phyloP scores from a whole-genome alignment of 2,329 filamentous ascomycete species.

The Sarocladium strictum region DNA sequence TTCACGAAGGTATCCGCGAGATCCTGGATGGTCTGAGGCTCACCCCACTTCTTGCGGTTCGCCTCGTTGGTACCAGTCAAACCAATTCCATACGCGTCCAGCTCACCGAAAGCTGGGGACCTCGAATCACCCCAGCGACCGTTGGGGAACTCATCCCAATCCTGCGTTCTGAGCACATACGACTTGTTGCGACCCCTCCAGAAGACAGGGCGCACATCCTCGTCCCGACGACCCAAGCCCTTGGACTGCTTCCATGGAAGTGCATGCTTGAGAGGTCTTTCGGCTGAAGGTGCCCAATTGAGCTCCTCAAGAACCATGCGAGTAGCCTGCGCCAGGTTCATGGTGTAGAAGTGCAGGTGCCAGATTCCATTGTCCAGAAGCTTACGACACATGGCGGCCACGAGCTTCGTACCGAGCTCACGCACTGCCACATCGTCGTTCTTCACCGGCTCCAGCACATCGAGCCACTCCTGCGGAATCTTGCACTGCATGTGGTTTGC shows the following conservation, averaged over 20 bases:
- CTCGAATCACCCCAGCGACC: constrained; percentile 96
- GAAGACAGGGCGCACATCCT: constrained; percentile 97
- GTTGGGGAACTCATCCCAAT: constrained; percentile 99
- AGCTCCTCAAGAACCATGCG: constrained; percentile 92
- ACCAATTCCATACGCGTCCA: constrained; percentile 91
- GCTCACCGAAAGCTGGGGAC: constrained; percentile 90
- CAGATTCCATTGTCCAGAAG: constrained; percentile 76
- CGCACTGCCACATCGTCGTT: constrained; percentile 92
- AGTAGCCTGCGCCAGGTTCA: constrained; percentile 95
- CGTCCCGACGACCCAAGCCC: constrained; percentile 77
- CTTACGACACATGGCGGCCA: constrained; percentile 85
- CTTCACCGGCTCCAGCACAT: constrained; percentile 84
- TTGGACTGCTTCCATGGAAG: constrained; percentile 95
- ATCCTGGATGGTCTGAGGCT: constrained; percentile 73
- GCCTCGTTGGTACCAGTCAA: constrained; percentile 92
- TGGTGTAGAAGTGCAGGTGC: constrained; percentile 97
- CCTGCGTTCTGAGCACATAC: constrained; percentile 90
- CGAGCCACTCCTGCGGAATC: constrained; percentile 75
- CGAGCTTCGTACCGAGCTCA: constrained; percentile 79
- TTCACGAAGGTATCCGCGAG: constrained; percentile 77
- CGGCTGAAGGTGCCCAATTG: constrained; percentile 68
- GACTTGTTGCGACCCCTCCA: constrained; percentile 97
- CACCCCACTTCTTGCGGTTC: constrained; percentile 92
- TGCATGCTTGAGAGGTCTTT: constrained; percentile 78
- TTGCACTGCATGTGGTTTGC: constrained; percentile 87